Conservation (phyloP, 257 asterid genomes). For the Solanum rostratum region DNA sequence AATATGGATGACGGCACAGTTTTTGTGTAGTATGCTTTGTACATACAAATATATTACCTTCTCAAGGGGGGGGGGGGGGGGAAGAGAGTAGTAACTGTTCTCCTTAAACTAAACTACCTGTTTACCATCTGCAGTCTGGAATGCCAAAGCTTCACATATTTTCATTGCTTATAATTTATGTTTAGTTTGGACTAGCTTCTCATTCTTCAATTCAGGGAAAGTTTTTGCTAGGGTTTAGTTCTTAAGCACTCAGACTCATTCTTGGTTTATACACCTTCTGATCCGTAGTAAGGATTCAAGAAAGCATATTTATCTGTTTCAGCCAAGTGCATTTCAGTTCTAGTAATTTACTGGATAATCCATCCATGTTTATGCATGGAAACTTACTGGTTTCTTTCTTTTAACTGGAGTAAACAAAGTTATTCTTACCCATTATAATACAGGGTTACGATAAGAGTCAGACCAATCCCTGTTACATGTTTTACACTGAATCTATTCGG, state of each 20-base stretch:
- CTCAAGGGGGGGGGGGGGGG: too few relatives aligned
- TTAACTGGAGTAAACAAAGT: background rate
- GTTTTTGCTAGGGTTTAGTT: slow-evolving; percentile 33
- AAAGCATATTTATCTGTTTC: background rate
- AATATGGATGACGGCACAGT: background rate
- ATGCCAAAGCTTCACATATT: background rate
- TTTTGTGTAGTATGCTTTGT: background rate
- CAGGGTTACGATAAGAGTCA: background rate
- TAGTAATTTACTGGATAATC: background rate
- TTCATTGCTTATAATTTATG: background rate
- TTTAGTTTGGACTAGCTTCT: background rate
- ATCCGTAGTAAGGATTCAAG: slow-evolving; percentile 11
- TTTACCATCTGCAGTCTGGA: background rate
- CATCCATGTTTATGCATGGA: background rate
- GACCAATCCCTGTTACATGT: background rate
- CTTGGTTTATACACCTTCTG: slow-evolving; percentile 44
- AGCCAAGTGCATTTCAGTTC: background rate
- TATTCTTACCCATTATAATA: background rate
- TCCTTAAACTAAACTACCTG: background rate
- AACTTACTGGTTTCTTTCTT: background rate
- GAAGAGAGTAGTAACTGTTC: background rate
- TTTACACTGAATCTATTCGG: background rate
- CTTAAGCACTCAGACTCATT: slow-evolving; percentile 32
- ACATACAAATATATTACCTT: background rate
- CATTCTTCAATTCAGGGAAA: slow-evolving; percentile 34